Percentiles rank a stretch among this genome's conserved stretches.
Conservation (phyloP, 2,329 filamentous ascomycete genomes). For the Alternaria sp. region DNA sequence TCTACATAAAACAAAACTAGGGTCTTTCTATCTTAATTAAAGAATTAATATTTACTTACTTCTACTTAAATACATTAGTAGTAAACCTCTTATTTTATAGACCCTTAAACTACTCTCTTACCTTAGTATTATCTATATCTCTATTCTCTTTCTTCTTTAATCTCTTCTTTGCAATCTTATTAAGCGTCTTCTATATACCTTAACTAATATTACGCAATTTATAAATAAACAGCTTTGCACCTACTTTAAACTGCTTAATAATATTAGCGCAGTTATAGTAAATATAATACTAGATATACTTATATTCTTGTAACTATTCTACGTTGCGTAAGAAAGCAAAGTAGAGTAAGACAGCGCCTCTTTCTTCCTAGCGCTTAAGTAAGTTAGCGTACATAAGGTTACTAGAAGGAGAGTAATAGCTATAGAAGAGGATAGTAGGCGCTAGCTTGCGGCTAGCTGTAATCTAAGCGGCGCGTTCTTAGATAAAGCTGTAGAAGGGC, state of each 20-base stretch:
- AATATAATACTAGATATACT: conserved; percentile 63
- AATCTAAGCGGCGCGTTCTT: conserved; percentile 53
- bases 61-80: conserved; percentile 16
- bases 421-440: conserved; percentile 70
- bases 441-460: conserved; percentile 63
- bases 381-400: conserved; percentile 70
- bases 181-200: conserved; percentile 54
- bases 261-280: conserved; percentile 59
- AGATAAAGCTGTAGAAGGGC: conserved; percentile 56
- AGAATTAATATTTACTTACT: background rate
- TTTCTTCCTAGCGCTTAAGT: conserved; percentile 65
- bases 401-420: conserved; percentile 63
- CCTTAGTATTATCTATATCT: conserved; percentile 51
- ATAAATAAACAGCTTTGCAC: conserved; percentile 70
- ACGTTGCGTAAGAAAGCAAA: conserved; percentile 65
- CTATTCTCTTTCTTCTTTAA: conserved; percentile 51
- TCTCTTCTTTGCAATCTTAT: conserved; percentile 56
- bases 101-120: conserved; percentile 57
- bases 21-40: too few species aligned
- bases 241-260: conserved; percentile 56
- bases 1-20: too few species aligned
- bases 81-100: conserved; percentile 54
- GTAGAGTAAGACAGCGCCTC: conserved; percentile 68
- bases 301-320: conserved; percentile 57
- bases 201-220: conserved; percentile 62